Base-by-base conservation (phyloP, 805 yeast genomes). In the Starmerella vaccinii region DNA sequence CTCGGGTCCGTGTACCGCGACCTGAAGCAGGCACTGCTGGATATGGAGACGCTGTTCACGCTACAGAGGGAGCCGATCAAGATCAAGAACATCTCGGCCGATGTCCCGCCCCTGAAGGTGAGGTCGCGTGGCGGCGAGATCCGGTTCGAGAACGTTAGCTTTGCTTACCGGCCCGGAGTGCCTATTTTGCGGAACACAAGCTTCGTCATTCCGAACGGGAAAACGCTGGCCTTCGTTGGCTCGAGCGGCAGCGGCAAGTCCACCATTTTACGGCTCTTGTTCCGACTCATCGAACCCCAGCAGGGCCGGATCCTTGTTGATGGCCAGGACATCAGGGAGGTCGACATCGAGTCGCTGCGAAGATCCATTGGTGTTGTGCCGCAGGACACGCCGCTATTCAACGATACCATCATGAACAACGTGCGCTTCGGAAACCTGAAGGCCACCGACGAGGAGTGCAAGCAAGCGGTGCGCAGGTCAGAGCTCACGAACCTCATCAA, bases 171-270 rank as follows among this genome's bases (percentile, higher is more conserved):
- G 59, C 85, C 89, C 2, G 90, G 84, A 49, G 73, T 97, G 57
- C 89, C 90, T 32, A 90, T 90, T 59, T 71, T 90, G 60, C 71
- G 76, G 35, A 83, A 90, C 64, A 89, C 90, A 10, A 70, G 82
- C 2, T 92, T 90, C 63, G 77, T 80, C 1, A 84, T 90, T 40
- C 96, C 96, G 3, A 87, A 94, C 2, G 98, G 97, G 6, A 67
- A 80, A 57, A 85, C 85, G 57, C 90, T 89, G 15, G 97, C 97
- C 10, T 78, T 90, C 61, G 98, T 90, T 10, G 98, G 98, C 0
- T 95, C 97, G 0, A 82, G 94, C 7, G 98, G 98, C 4, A 81
- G 90, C 59, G 98, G 98, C 38, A 90, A 90, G 68, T 86, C 96
- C 0, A 90, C 98, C 0, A 77, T 92, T 35, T 68, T 90, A 59